These are phyloP conservation scores for Acacia acuminata DNA, from an alignment of 306 rosid genomes.

Conservation along the genomic window DNA sequence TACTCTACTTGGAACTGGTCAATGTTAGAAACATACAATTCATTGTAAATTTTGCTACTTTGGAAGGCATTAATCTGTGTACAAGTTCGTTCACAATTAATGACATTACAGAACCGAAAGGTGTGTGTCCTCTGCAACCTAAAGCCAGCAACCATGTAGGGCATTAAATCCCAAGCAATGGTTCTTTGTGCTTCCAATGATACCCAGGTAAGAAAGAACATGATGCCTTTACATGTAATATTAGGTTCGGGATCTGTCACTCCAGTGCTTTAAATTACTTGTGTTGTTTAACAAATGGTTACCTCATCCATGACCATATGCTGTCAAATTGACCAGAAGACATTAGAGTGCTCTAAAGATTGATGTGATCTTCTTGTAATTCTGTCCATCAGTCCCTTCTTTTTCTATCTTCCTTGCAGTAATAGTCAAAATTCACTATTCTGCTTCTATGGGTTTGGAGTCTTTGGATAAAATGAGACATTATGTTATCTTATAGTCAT, in stretches of 20 bases:
- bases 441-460: neutral
- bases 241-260: neutral
- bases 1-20: no score
- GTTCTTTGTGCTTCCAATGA: conserved; percentile 88
- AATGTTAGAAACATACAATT: conserved; percentile 8
- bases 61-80: neutral
- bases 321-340: neutral
- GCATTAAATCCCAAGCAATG: conserved; percentile 96
- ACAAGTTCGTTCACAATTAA: conserved; percentile 21
- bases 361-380: neutral
- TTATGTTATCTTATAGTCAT: neutral
- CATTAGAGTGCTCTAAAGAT: neutral
- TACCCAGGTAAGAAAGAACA: conserved; percentile 53
- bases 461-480: neutral
- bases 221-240: conserved; percentile 7
- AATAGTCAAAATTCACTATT: conserved; percentile 11
- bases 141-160: conserved; percentile 85
- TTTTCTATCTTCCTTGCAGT: neutral
- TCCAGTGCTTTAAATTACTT: neutral
- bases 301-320: neutral
- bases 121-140: conserved; percentile 93
- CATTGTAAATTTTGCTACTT: neutral
- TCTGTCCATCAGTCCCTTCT: neutral
- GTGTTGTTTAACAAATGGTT: neutral
- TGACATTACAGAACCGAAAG: conserved; percentile 73